Conservation (phyloP, 2,329 filamentous ascomycete genomes). For the Epichloe uncinata region DNA sequence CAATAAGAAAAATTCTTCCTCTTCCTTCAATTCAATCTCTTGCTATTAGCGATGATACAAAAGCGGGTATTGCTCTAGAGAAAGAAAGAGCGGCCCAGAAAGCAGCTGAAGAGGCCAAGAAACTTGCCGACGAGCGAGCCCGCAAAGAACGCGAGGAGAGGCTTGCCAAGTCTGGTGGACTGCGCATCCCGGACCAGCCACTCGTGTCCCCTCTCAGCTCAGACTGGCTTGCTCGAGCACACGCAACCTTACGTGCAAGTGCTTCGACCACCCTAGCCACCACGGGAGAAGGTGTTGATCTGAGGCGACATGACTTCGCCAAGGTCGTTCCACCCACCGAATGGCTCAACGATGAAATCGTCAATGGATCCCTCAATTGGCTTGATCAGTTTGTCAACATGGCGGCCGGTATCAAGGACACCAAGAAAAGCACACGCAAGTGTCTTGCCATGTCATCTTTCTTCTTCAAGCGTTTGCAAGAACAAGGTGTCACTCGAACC, state of each 20-base stretch:
- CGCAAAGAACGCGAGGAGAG: slow-evolving; percentile 9
- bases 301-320: slow-evolving; percentile 46
- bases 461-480: slow-evolving; percentile 45
- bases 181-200: slow-evolving; percentile 15
- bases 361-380: slow-evolving; percentile 52
- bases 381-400: slow-evolving; percentile 47
- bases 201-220: slow-evolving; percentile 17
- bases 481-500: slow-evolving; percentile 32
- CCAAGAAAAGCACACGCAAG: slow-evolving; percentile 36
- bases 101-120: slow-evolving; percentile 14
- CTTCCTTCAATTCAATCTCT: slow-evolving; percentile 15
- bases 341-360: slow-evolving; percentile 69
- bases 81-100: slow-evolving; percentile 11
- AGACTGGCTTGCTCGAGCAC: slow-evolving; percentile 15
- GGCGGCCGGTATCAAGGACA: slow-evolving; percentile 36
- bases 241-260: slow-evolving; percentile 21
- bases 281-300: slow-evolving; percentile 34
- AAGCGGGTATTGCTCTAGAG: slow-evolving; percentile 4
- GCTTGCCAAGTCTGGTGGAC: slow-evolving; percentile 18
- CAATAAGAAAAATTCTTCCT: slow-evolving; percentile 15
- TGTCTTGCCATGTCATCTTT: slow-evolving; percentile 52
- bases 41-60: slow-evolving; percentile 17
- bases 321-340: slow-evolving; percentile 40
- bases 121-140: slow-evolving; percentile 13
- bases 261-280: slow-evolving; percentile 26